Conservation (phyloP, 805 yeast genomes). For the Hanseniaspora opuntiae region DNA sequence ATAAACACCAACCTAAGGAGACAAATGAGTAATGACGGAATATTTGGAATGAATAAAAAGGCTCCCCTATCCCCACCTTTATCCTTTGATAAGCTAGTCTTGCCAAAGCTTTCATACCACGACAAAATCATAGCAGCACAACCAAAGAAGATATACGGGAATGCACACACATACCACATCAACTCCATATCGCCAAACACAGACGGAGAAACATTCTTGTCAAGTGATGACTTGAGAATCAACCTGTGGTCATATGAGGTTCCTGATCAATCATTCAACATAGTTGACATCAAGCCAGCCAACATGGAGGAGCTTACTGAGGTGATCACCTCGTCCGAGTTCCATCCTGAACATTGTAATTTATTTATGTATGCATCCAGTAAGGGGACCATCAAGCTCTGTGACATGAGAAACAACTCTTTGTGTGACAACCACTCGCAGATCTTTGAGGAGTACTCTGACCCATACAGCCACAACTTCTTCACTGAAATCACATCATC, state of each 20-base stretch:
- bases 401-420: conserved; percentile 93
- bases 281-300: conserved; percentile 93
- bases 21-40: conserved; percentile 7
- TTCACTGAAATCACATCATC: conserved; percentile 94
- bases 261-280: conserved; percentile 90
- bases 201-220: conserved; percentile 88
- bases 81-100: conserved; percentile 34
- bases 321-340: conserved; percentile 91
- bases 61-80: conserved; percentile 18
- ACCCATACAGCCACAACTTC: conserved; percentile 84
- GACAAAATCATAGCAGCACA: conserved; percentile 91
- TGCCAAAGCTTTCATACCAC: conserved; percentile 84
- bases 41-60: conserved; percentile 20
- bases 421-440: conserved; percentile 81
- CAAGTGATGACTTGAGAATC: conserved; percentile 87
- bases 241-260: conserved; percentile 91
- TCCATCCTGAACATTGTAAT: conserved; percentile 87
- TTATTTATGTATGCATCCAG: conserved; percentile 88
- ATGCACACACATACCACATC: conserved; percentile 97
- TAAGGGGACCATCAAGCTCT: conserved; percentile 86
- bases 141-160: conserved; percentile 79
- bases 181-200: conserved; percentile 88
- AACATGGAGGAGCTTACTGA: conserved; percentile 98
- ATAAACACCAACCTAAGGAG: conserved; percentile 13
- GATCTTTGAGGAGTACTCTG: conserved; percentile 82